Percentiles rank a stretch among this genome's conserved stretches.
Evolutionary conservation across 495 filamentous ascomycete genomes (phyloP).

Genomic region (Neurospora terricola): DNA sequence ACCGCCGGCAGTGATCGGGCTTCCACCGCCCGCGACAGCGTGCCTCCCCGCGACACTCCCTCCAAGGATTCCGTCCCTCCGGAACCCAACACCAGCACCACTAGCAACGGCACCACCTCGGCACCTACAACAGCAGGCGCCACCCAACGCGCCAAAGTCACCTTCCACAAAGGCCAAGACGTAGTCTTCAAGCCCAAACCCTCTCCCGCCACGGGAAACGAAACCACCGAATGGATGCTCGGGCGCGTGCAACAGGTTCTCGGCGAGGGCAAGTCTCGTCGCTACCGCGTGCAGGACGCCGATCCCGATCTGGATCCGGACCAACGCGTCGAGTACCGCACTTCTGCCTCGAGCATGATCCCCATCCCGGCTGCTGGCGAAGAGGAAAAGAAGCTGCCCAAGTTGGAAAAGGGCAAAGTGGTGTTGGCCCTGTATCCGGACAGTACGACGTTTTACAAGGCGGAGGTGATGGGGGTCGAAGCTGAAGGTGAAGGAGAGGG

Average conservation of each 20-base stretch:
- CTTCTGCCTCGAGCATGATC: constrained; percentile 71
- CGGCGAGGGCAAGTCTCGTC: constrained; percentile 78
- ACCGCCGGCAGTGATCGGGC: constrained; percentile 36
- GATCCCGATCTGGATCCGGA: constrained; percentile 69
- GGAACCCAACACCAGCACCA: constrained; percentile 19
- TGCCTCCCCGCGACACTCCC: constrained; percentile 38
- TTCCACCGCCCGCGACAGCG: constrained; percentile 28
- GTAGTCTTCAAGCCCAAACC: constrained; percentile 83
- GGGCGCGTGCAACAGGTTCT: constrained; percentile 77
- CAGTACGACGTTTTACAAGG: constrained; percentile 95
- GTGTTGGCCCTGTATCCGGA: constrained; percentile 80
- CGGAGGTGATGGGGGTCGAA: constrained; percentile 75
- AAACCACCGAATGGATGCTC: constrained; percentile 77
- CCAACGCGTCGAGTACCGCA: constrained; percentile 64
- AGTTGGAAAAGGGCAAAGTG: constrained; percentile 67
- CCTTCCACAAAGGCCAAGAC: constrained; percentile 60
- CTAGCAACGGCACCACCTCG: not conserved
- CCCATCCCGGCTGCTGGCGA: constrained; percentile 50
- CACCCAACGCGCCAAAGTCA: constrained; percentile 35
- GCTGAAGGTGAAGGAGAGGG: constrained; percentile 10
- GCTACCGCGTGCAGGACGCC: constrained; percentile 91
- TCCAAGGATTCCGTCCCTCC: constrained; percentile 37
- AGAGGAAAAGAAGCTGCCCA: constrained; percentile 20
- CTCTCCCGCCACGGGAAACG: constrained; percentile 38
- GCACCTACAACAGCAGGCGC: not conserved